These are phyloP conservation scores for Hyaloscypha hepaticicola DNA, from an alignment of 495 filamentous ascomycete species.

Conservation along the genomic window DNA sequence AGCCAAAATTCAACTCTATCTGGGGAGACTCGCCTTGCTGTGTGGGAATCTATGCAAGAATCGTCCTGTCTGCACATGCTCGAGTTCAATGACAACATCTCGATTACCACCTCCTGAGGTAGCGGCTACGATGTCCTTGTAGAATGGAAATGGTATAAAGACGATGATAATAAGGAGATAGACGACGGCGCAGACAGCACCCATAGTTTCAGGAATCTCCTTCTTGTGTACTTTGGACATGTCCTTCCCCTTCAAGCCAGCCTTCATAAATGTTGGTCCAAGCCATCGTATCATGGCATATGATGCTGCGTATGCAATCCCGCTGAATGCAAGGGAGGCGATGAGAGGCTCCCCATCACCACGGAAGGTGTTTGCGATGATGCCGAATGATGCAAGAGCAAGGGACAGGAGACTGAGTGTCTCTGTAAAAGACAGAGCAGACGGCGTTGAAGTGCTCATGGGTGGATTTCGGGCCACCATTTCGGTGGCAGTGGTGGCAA, in stretches of 20 bases:
- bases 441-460: constrained; percentile 32
- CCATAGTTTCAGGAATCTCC: constrained; percentile 95
- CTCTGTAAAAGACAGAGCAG: constrained; percentile 63
- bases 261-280: constrained; percentile 83
- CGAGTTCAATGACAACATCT: constrained; percentile 68
- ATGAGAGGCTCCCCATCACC: constrained; percentile 87
- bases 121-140: constrained; percentile 95
- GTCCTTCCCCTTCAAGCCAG: constrained; percentile 88
- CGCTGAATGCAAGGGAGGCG: constrained; percentile 82
- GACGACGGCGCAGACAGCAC: constrained; percentile 88
- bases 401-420: constrained; percentile 67
- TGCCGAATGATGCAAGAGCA: constrained; percentile 63
- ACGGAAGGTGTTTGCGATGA: constrained; percentile 78
- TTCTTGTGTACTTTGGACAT: constrained; percentile 72
- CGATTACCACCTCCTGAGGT: constrained; percentile 92
- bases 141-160: constrained; percentile 96
- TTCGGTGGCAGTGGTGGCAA: background rate
- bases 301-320: constrained; percentile 74
- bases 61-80: constrained; percentile 63
- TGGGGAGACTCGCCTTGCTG: constrained; percentile 62
- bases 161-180: constrained; percentile 84
- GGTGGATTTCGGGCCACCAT: constrained; percentile 5
- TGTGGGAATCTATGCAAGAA: constrained; percentile 90
- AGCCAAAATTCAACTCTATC: too few relatives aligned
- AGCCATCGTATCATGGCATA: constrained; percentile 92